These are phyloP conservation scores for Phlebiopsis gigantea DNA, from an alignment of 768 basidiomycete genomes.

Conservation along the genomic window DNA sequence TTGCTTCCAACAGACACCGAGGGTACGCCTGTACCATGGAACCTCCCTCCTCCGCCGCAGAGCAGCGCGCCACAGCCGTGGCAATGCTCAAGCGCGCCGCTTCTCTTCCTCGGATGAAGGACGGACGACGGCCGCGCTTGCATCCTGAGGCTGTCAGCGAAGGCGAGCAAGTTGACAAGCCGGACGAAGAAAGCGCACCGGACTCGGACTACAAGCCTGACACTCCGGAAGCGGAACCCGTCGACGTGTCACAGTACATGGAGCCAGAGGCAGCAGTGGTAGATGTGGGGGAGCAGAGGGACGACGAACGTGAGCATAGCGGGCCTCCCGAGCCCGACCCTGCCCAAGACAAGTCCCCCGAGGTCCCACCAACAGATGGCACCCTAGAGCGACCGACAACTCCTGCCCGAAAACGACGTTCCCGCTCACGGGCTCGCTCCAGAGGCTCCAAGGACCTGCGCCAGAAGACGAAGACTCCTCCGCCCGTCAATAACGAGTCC, in stretches of 20 bases:
- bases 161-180: conserved; percentile 53
- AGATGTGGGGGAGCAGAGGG: conserved; percentile 1
- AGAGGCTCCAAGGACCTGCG: conserved; percentile 70
- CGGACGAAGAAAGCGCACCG: conserved; percentile 30
- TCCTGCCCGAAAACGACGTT: conserved; percentile 57
- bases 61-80: conserved; percentile 83
- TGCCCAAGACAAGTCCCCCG: conserved; percentile 12
- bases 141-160: conserved; percentile 79
- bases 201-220: conserved; percentile 29
- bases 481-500: conserved; percentile 50
- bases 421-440: conserved; percentile 60
- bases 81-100: conserved; percentile 90
- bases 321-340: not conserved
- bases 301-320: not conserved
- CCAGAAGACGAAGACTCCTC: conserved; percentile 48
- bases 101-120: conserved; percentile 87
- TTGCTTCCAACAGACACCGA: conserved; percentile 23
- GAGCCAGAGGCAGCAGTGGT: not conserved
- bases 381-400: conserved; percentile 24
- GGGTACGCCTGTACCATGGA: conserved; percentile 29
- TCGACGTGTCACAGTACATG: conserved; percentile 2
- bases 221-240: conserved; percentile 6
- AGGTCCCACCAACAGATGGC: conserved; percentile 21
- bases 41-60: conserved; percentile 38
- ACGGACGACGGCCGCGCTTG: conserved; percentile 85